Evolutionary conservation across 176 grass and related monocot genomes (phyloP).

Genomic region (Cocos nucifera): DNA sequence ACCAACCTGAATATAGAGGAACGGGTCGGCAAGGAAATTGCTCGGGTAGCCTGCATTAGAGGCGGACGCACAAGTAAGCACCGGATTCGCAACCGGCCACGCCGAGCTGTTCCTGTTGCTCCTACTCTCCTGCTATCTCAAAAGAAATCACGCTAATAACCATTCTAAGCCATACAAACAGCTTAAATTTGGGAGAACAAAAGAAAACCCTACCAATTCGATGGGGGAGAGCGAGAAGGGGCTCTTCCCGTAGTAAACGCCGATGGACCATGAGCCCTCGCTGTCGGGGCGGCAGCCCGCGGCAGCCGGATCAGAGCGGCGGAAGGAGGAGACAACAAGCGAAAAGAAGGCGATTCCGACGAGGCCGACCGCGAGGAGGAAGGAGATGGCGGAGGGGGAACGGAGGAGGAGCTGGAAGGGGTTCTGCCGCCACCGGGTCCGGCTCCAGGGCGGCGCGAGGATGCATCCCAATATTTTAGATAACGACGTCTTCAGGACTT

Average conservation of each 20-base stretch:
- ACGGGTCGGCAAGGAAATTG: slow-evolving; percentile 92
- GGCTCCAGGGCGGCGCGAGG: background rate
- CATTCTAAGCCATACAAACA: background rate
- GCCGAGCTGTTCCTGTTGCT: slow-evolving; percentile 82
- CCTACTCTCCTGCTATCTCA: slow-evolving; percentile 45
- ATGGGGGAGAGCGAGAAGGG: slow-evolving; percentile 78
- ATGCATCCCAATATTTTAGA: slow-evolving; percentile 4
- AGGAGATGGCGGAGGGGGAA: slow-evolving; percentile 37
- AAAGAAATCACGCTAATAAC: slow-evolving; percentile 16
- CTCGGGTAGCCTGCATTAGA: slow-evolving; percentile 69
- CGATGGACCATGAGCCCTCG: slow-evolving; percentile 90
- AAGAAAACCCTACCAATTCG: slow-evolving; percentile 52
- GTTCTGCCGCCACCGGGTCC: background rate
- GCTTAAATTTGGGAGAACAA: background rate
- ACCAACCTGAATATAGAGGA: slow-evolving; percentile 68
- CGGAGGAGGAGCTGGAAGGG: background rate
- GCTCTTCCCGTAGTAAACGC: slow-evolving; percentile 79
- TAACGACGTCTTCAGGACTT: background rate
- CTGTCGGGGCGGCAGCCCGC: slow-evolving; percentile 64
- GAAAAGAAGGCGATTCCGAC: slow-evolving; percentile 69
- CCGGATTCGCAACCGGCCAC: slow-evolving; percentile 93
- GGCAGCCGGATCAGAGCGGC: slow-evolving; percentile 31
- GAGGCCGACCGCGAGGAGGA: slow-evolving; percentile 35
- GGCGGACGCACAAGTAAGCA: slow-evolving; percentile 61
- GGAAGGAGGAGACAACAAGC: slow-evolving; percentile 70